Evolutionary conservation across 768 basidiomycete genomes (phyloP).

Genomic region (Trametes maxima): DNA sequence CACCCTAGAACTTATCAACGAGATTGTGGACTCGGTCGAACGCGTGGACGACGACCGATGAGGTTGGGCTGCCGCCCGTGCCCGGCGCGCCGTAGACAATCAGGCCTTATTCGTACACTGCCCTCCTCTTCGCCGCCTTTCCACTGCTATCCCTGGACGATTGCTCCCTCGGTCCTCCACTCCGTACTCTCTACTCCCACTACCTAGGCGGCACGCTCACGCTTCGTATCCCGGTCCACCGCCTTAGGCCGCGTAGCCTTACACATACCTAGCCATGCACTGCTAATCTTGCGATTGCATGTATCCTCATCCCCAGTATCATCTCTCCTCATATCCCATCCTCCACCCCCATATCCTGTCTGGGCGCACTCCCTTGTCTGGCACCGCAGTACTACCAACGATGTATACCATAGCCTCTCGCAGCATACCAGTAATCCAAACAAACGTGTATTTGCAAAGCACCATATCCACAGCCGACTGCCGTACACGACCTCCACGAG

Average conservation of each 20-base stretch:
- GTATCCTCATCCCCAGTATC: constrained; percentile 7
- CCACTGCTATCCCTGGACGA: constrained; percentile 8
- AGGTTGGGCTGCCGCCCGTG: constrained; percentile 6
- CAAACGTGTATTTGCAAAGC: constrained; percentile 20
- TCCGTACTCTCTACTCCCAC: neutral
- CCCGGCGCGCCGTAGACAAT: constrained; percentile 11
- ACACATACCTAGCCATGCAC: constrained; percentile 27
- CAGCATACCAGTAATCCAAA: constrained; percentile 28
- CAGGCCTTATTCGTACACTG: constrained; percentile 6
- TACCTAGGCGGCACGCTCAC: neutral
- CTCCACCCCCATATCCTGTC: constrained; percentile 3
- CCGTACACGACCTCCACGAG: neutral
- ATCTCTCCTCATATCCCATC: neutral
- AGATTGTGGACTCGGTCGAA: constrained; percentile 92
- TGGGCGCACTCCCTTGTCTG: constrained; percentile 18
- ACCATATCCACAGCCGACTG: neutral
- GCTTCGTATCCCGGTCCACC: constrained; percentile 5
- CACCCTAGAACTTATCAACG: constrained; percentile 88
- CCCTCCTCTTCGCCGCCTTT: neutral
- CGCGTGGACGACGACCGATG: constrained; percentile 80
- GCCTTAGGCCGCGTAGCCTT: neutral
- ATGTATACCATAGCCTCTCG: constrained; percentile 32
- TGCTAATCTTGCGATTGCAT: constrained; percentile 20
- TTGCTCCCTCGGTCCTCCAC: neutral
- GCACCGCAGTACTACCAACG: constrained; percentile 26